Percentiles rank a stretch among this genome's conserved stretches.
Evolutionary conservation across 2,329 filamentous ascomycete genomes (phyloP).

Genomic region (Fusarium sp.): DNA sequence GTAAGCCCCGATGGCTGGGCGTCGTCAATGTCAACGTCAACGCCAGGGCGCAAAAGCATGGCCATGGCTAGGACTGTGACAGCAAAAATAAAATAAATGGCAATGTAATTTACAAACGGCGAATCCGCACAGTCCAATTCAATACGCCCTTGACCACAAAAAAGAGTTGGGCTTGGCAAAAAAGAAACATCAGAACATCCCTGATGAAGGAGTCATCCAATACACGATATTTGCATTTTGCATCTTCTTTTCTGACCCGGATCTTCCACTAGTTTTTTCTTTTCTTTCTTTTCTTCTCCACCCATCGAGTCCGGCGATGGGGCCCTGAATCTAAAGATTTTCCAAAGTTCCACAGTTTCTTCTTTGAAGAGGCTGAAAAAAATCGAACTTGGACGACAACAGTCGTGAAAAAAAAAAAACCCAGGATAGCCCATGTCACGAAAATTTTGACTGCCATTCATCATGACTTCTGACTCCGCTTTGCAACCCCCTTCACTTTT

Average conservation of each 20-base stretch:
- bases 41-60: conserved; percentile 36
- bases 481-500: conserved; percentile 6
- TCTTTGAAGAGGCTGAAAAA: conserved; percentile 24
- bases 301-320: conserved; percentile 27
- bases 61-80: conserved; percentile 1
- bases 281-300: conserved; percentile 12
- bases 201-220: background rate
- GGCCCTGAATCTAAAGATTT: conserved; percentile 22
- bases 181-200: too few relatives aligned
- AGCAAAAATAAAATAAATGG: conserved; percentile 17
- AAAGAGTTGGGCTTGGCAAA: background rate
- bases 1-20: conserved; percentile 19
- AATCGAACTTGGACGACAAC: conserved; percentile 1
- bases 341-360: conserved; percentile 20
- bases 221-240: conserved; percentile 1
- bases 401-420: conserved; percentile 30
- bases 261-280: conserved; percentile 26
- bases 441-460: conserved; percentile 11
- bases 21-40: conserved; percentile 14
- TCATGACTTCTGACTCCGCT: conserved; percentile 23
- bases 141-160: background rate
- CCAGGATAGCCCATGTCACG: conserved; percentile 38
- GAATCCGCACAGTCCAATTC: conserved; percentile 16
- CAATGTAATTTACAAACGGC: conserved; percentile 29
- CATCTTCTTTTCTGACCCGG: conserved; percentile 7